Base-by-base conservation (phyloP, 495 filamentous ascomycete species). In the Aspergillus sclerotioniger region DNA sequence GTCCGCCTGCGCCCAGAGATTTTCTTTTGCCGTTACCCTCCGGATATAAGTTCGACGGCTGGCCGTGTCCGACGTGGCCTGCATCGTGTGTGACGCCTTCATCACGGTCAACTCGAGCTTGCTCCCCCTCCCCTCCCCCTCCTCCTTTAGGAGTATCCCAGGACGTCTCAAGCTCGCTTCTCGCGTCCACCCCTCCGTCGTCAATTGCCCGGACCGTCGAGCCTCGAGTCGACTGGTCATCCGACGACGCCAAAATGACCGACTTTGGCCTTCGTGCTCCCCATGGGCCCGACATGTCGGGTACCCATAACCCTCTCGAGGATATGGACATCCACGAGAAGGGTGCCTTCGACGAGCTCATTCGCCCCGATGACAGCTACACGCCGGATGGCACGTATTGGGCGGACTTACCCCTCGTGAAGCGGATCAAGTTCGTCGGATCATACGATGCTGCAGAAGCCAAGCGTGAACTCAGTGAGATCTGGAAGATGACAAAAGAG, bases 351-450 rank as follows among this genome's bases (percentile, higher is more conserved):
- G 76, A 85, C 61, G 77, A 83, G 31, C 71, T 93, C 39, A 85
- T 91, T 56, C 86, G 85, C 25, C 92, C 91, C 5, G 88, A 92
- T 60, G 92, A 96, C 73, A 87, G 81, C 66, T 96, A 92, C 70
- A 87, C 86, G 46, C 65, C 70, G 28, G 80, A 92, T n/a, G 91
- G 92, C 54, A 77, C 80, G 55, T 96, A 96, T 78, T 96, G 90
- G 90, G 92, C 90, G 10, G 92, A 96, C 72, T 71, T 96, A 47
- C 82, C 84, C 16, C 62, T 90, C 43, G 57, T 66, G 55, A 67
- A 90, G 73, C 84, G 86, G 61, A 63, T 90, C 60, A 73, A 77
- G 46, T 96, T 96, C 72, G 84, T 94, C 67, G 80, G 72, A 70
- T 80, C 80, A 28, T 80, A 87, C 64, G 84, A 94, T 69, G 77